A percentile compares a stretch with the other conserved stretches of the same genome.
phyloP scores from a whole-genome alignment of 805 yeast genomes.

The Teunomyces pallodes region DNA sequence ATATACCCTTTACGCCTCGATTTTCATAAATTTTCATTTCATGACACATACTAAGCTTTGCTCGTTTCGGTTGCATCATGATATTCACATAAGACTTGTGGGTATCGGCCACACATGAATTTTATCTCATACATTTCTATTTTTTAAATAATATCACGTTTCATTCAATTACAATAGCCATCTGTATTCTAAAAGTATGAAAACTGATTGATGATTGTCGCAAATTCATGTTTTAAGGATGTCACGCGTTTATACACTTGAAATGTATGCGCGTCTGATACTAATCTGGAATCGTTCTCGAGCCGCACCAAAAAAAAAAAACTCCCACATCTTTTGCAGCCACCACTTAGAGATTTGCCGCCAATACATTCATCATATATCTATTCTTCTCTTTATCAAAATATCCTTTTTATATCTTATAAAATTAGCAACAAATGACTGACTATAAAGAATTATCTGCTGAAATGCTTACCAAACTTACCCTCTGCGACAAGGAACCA shows the following conservation, averaged over 20 bases:
- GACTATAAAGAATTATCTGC: not conserved
- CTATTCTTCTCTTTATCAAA: not conserved
- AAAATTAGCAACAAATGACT: not conserved
- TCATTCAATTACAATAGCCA: not conserved
- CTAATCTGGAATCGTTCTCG: not conserved
- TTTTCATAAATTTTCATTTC: conserved; percentile 1
- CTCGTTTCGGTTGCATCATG: not conserved
- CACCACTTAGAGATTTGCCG: not conserved
- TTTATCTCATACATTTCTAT: not conserved
- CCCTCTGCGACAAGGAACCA: not conserved
- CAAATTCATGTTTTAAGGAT: too few relatives aligned
- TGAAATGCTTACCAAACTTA: not conserved
- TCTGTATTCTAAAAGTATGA: too few relatives aligned
- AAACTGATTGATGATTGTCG: too few relatives aligned
- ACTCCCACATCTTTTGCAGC: not conserved
- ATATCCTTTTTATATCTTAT: not conserved
- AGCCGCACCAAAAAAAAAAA: not conserved
- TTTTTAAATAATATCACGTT: not conserved
- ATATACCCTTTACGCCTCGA: not conserved
- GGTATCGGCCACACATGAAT: not conserved
- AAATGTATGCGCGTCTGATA: not conserved
- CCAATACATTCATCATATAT: not conserved
- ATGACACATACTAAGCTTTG: not conserved
- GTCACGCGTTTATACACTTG: too few relatives aligned
- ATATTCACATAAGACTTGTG: not conserved